Base-by-base conservation (phyloP, 2,329 filamentous ascomycete species). In the Neopestalotiopsis sp. region DNA sequence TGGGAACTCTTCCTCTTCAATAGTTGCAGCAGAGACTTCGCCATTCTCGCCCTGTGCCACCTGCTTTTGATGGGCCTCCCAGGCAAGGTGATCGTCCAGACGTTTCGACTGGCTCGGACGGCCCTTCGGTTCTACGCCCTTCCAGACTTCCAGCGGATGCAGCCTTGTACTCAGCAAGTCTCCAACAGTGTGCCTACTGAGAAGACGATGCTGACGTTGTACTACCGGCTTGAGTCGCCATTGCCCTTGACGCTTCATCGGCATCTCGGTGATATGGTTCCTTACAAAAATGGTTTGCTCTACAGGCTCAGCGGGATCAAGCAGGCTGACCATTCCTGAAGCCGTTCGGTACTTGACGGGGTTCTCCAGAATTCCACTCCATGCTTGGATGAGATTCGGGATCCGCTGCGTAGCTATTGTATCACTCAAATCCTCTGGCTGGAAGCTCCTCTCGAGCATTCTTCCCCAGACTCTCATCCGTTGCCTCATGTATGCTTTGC, bases 341-440 rank as follows among this genome's bases (percentile, higher is more conserved):
- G 74, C 70, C 0, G 78, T 81, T 40, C 70, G 74, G 70, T 85
- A 85, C 34, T 67, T 63, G 10, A 82, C 71, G 2, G 72, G 70
- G 28, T 78, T 76, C 0, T 82, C 82, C 7, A 88, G 67, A 68
- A 87, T 86, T 56, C 80, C 79, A 13, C 75, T 75, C 78, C 87
- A 88, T 73, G 87, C 84, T 61, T 79, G 74, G n/a, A 88, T 71
- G 38, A 85, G 73, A 7, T 78, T 74, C 1, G 86, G 86, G 3
- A 87, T 72, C 1, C 77, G 68, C 17, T 76, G 73, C 74, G 12
- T 30, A 69, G 67, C 32, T 24, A 61, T 42, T 7, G n/a, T 17
- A 38, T 65, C 59, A 28, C 57, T n/a, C 28, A 66, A 40, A 71
- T 68, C 53, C 72, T 65, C n/a, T 66, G 42, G 17, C 28, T 58